Percentiles rank a stretch among this genome's conserved stretches.
Conservation (phyloP, 805 yeast species). For the Saccharomycopsis fibuligera region DNA sequence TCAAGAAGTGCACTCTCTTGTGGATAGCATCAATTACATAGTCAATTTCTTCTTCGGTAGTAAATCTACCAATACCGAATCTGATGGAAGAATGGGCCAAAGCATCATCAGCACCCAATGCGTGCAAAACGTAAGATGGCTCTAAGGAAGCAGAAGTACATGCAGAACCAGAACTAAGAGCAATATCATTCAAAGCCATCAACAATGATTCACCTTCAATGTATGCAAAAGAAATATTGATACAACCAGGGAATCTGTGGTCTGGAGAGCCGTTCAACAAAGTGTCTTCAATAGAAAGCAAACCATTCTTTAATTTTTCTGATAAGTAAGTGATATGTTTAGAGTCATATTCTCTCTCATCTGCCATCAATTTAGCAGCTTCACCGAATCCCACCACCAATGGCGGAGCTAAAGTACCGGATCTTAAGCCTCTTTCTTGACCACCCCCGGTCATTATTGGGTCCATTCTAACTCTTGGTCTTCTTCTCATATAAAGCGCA, state of each 20-base stretch:
- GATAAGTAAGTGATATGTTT: slow-evolving; percentile 68
- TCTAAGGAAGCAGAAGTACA: slow-evolving; percentile 98
- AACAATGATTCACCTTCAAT: slow-evolving; percentile 96
- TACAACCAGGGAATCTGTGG: slow-evolving; percentile 86
- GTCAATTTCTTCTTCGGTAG: slow-evolving; percentile 93
- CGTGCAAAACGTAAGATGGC: slow-evolving; percentile 94
- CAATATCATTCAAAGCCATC: slow-evolving; percentile 97
- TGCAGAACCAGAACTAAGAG: slow-evolving; percentile 93
- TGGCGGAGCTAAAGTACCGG: slow-evolving; percentile 97
- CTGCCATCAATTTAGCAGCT: slow-evolving; percentile 78
- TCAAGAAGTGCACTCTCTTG: slow-evolving; percentile 83
- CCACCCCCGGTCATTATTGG: slow-evolving; percentile 98
- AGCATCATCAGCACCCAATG: slow-evolving; percentile 96
- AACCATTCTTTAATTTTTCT: slow-evolving; percentile 60
- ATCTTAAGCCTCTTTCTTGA: slow-evolving; percentile 95
- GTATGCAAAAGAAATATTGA: slow-evolving; percentile 92
- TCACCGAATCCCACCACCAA: slow-evolving; percentile 94
- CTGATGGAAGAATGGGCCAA: slow-evolving; percentile 97
- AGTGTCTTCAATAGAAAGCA: slow-evolving; percentile 81
- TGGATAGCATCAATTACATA: slow-evolving; percentile 84
- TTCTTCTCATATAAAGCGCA: slow-evolving; percentile 90
- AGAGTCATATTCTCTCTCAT: slow-evolving; percentile 70
- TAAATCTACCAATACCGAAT: slow-evolving; percentile 94
- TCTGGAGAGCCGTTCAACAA: slow-evolving; percentile 78
- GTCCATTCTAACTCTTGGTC: slow-evolving; percentile 96